Conservation (phyloP, 2,329 filamentous ascomycete genomes). For the Aureobasidium sp. region DNA sequence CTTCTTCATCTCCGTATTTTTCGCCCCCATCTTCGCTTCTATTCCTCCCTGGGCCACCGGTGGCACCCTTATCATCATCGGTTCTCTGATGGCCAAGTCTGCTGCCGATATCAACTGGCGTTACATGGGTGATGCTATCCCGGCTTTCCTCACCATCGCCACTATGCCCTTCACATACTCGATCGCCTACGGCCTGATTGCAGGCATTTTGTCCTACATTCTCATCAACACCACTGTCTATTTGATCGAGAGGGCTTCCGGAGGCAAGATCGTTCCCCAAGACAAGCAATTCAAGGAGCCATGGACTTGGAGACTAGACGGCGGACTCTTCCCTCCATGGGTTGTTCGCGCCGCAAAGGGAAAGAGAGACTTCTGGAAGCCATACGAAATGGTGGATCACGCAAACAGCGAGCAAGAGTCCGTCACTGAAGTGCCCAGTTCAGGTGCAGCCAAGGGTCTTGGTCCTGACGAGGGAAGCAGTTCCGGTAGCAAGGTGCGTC, state of each 20-base stretch:
- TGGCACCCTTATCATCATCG: conserved; percentile 79
- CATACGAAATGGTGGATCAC: conserved; percentile 18
- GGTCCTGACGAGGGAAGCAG: conserved; percentile 6
- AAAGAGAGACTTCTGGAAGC: conserved; percentile 68
- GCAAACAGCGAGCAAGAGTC: neutral
- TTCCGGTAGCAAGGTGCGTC: conserved; percentile 9
- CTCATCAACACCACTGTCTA: conserved; percentile 66
- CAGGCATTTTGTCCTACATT: conserved; percentile 69
- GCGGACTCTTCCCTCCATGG: conserved; percentile 71
- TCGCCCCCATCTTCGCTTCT: conserved; percentile 82
- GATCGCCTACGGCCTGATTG: conserved; percentile 80
- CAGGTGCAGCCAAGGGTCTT: conserved; percentile 1
- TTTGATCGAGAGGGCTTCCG: conserved; percentile 58
- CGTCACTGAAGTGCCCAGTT: neutral
- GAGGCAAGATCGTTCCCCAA: conserved; percentile 64
- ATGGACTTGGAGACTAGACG: conserved; percentile 72
- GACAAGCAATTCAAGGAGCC: conserved; percentile 71
- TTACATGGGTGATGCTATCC: conserved; percentile 76
- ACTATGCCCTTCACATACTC: conserved; percentile 89
- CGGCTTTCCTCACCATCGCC: conserved; percentile 75
- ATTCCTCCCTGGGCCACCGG: conserved; percentile 87
- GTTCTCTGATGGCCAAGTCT: conserved; percentile 76
- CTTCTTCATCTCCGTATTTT: conserved; percentile 84
- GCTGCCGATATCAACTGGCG: conserved; percentile 83
- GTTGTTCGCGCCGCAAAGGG: conserved; percentile 55